Evolutionary conservation across 1,284 basidiomycete genomes (phyloP), one percentile per base, ranked within the genome.

Genomic region (Leccinum laetum): DNA sequence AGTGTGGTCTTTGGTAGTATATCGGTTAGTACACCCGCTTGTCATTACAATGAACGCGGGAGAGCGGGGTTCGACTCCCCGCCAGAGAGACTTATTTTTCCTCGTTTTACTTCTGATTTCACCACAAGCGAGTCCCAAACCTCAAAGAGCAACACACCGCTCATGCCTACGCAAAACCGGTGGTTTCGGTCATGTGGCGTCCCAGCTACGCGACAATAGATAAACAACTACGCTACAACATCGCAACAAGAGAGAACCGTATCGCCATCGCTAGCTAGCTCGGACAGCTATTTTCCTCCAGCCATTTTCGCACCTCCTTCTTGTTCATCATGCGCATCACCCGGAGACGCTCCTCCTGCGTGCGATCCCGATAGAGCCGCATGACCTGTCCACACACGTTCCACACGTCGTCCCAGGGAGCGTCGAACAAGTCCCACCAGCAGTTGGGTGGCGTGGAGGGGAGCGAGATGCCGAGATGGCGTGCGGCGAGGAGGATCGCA

Each of bases 401-500:
- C 88, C 90, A 92, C 52, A 96, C 82, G 71, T 96, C 94, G 64
- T 94, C 92, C 86, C 87, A 92, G 1, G 87, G 83, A 0, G 91
- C 91, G 72, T 97, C 94, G 72, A 97, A 97, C 2, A 97, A 81
- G 61, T 92, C 86, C 89, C 91, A 95, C 94, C 94, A 97, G 69
- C 85, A 84, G 65, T 86, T 82, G 1, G 85, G 83, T 16, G 86
- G 80, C n/a, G 83, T 79, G 1, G 86, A 86, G 0, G 94, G 94
- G 2, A 96, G 82, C 0, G 92, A 77, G 26, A 96, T 87, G n/a
- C 80, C 80, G 11, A 90, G 78, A 60, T 90, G 83, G 5, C 93
- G 86, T 9, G 86, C 85, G 1, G 92, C 84, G 49, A 96, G 86
- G 46, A 94, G 81, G 63, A 97, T 95, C 2, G 92, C 87, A 0